A percentile compares a stretch with the other conserved stretches of the same genome.
Conservation (phyloP, 352 stramenopile genomes). For the Phytophthora citrophthora region DNA sequence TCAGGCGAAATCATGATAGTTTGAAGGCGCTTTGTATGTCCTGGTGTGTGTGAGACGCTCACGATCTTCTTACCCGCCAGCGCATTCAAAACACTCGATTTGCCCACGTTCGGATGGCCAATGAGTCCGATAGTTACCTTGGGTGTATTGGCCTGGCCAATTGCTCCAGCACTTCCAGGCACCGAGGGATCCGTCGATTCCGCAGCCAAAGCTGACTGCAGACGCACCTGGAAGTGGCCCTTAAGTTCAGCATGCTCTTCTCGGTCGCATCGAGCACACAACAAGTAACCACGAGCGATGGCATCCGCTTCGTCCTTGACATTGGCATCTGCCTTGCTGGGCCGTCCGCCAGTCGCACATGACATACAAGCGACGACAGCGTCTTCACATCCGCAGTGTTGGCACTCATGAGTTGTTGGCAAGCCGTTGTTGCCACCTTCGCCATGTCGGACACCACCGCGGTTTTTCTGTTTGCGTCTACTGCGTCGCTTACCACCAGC, state of each 20-base stretch:
- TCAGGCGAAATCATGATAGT: conserved; percentile 84
- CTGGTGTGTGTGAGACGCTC: conserved; percentile 86
- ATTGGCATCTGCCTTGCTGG: conserved; percentile 33
- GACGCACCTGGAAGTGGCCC: conserved; percentile 59
- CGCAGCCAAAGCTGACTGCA: conserved; percentile 40
- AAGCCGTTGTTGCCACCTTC: conserved; percentile 10
- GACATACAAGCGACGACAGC: conserved; percentile 72
- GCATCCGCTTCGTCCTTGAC: conserved; percentile 63
- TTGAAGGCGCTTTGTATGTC: conserved; percentile 88
- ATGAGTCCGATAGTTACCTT: conserved; percentile 88
- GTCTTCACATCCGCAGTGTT: conserved; percentile 77
- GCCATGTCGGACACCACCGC: conserved; percentile 27
- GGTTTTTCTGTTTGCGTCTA: conserved; percentile 67
- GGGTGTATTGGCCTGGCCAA: conserved; percentile 49
- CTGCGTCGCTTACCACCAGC: conserved; percentile 48
- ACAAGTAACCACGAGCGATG: conserved; percentile 63
- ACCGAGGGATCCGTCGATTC: conserved; percentile 34
- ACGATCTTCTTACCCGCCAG: conserved; percentile 88
- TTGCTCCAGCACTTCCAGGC: conserved; percentile 27
- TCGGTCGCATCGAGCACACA: conserved; percentile 72
- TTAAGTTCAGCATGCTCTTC: conserved; percentile 74
- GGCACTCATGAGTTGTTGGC: conserved; percentile 43
- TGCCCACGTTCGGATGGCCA: conserved; percentile 89
- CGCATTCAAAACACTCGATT: conserved; percentile 88
- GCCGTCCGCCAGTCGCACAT: conserved; percentile 38